Base-by-base conservation (phyloP, 2,329 filamentous ascomycete species). In the Microsporum audouinii region DNA sequence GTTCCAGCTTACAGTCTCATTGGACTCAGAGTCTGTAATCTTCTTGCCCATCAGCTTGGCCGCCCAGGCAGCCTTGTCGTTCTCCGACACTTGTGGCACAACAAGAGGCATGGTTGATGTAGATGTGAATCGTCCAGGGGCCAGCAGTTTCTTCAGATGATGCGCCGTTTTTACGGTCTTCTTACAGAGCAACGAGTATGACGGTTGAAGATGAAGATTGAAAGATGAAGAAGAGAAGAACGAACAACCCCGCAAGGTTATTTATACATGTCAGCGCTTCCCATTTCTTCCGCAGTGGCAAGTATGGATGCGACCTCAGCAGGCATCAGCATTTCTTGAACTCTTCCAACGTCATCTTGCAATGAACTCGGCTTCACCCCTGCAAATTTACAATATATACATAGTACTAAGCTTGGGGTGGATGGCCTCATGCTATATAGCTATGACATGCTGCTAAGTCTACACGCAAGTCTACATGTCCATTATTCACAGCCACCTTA, bases 41-140 rank as follows among this genome's bases (percentile, higher is more conserved):
- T 72, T 77, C 71, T 79, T 79, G 58, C 77, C 77, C 55, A 76
- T 70, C 36, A 79, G 70, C 67, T 78, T 78, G 53, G 67, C 70
- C 58, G 71, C 68, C 77, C 77, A 79, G 58, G 76, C 72, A 34
- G 70, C 68, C 67, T 72, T 72, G 59, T 72, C 68, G 41, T 68
- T 69, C 57, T 63, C 57, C 67, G 69, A 76, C 66, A 79, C 68
- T 58, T 74, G 72, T 23, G 77, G 76, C 39, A 78, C 71, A 61
- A 79, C 74, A 60, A 79, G 76, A 68, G 77, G 77, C 77, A 79
- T 79, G 45, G 14, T 71, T 62, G 55, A 38, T 41, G 55, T 57
- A 29, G 55, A 57, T 29, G 14, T 57, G 55, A 38, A 33, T 17
- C 38, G 14, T 29, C n/a, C 31, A 17, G 31, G 53, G 33, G 27